These are phyloP conservation scores for Trichoderma arundinaceum DNA, from an alignment of 2,329 filamentous ascomycete genomes.

Conservation along the genomic window DNA sequence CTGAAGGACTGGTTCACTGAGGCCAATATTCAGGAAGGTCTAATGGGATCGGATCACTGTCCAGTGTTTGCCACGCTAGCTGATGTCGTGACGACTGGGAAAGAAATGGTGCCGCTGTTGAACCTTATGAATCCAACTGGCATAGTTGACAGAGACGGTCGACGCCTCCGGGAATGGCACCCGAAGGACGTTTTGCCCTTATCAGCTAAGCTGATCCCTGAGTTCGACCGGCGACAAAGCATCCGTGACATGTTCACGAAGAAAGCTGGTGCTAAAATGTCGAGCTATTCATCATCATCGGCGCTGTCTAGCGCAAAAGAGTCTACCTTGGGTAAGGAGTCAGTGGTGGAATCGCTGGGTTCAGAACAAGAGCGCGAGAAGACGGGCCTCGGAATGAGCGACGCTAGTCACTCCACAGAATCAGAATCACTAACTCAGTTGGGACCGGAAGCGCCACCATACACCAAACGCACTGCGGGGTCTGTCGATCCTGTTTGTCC, in stretches of 20 bases:
- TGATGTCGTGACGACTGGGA: conserved; percentile 62
- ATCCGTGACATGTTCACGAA: conserved; percentile 90
- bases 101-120: conserved; percentile 58
- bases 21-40: conserved; percentile 87
- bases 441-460: not conserved
- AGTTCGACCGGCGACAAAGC: conserved; percentile 82
- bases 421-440: not conserved
- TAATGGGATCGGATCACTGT: conserved; percentile 96
- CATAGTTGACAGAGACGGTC: conserved; percentile 69
- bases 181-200: conserved; percentile 70
- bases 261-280: conserved; percentile 37
- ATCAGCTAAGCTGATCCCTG: conserved; percentile 83
- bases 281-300: not conserved
- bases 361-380: not conserved
- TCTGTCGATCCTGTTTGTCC: conserved; percentile 2
- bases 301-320: conserved; percentile 1
- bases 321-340: not conserved
- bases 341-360: not conserved
- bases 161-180: conserved; percentile 69
- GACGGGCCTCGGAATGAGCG: conserved; percentile 4
- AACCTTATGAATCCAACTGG: conserved; percentile 81
- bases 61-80: conserved; percentile 82
- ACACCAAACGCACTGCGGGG: conserved; percentile 23
- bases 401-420: not conserved
- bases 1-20: conserved; percentile 81